Base-by-base conservation (phyloP, 495 filamentous ascomycete genomes). In the Tricharina praecox region DNA sequence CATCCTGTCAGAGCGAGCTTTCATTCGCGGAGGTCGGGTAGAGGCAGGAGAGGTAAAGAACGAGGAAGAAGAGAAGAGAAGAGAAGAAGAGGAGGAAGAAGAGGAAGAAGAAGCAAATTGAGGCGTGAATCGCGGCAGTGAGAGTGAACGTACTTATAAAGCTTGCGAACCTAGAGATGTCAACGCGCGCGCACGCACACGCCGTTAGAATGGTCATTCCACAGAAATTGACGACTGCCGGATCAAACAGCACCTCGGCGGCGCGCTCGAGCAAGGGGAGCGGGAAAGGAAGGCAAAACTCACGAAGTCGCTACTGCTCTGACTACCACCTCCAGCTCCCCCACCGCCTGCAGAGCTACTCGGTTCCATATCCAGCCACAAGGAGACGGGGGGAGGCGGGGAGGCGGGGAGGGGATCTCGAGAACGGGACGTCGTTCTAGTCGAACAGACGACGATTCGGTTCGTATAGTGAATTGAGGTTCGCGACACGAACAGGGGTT, bases 71-170 rank as follows among this genome's bases (percentile, higher is more conserved):
- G n/a, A n/a, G n/a, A n/a, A n/a, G n/a, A n/a, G n/a, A n/a, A n/a
- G n/a, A n/a, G n/a, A n/a, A n/a, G n/a, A n/a, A n/a, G n/a, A n/a
- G n/a, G n/a, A n/a, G n/a, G n/a, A n/a, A n/a, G n/a, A n/a, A n/a
- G n/a, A n/a, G n/a, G n/a, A n/a, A n/a, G n/a, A n/a, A n/a, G n/a
- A n/a, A n/a, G n/a, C n/a, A n/a, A n/a, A n/a, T n/a, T n/a, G n/a
- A n/a, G n/a, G n/a, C n/a, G n/a, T n/a, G n/a, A n/a, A n/a, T n/a
- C n/a, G n/a, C n/a, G n/a, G n/a, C n/a, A n/a, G n/a, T n/a, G n/a
- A n/a, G n/a, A n/a, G n/a, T n/a, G 19, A 35, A 67, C 75, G 63
- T 69, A 97, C 90, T 94, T 95, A 72, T 94, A 96, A 56, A 97
- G 69, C 67, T 97, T 97, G 70, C 88, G 85, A 59, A 97, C 90